A percentile compares a stretch with the other conserved stretches of the same genome.
Conservation (phyloP, 192 early-diverging fungal species). For the Funneliformis mosseae region DNA sequence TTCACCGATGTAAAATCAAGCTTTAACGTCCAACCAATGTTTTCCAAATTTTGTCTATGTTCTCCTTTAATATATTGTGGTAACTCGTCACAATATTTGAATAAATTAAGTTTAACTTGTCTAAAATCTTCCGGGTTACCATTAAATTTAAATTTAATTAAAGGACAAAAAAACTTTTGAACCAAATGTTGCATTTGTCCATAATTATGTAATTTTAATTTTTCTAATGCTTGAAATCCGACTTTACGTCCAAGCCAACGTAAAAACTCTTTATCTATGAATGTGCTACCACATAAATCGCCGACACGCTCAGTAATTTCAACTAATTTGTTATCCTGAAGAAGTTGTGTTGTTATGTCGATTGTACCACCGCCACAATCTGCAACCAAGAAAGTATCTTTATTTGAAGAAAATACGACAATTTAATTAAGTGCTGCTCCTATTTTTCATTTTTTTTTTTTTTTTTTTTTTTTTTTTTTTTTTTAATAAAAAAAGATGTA, state of each 20-base stretch:
- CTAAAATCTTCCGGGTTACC: background rate
- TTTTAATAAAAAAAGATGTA: background rate
- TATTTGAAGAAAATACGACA: background rate
- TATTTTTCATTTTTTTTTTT: no score
- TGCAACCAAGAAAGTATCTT: conserved; percentile 13
- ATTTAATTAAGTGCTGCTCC: background rate
- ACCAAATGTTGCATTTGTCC: conserved; percentile 15
- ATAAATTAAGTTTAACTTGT: background rate
- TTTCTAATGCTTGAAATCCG: conserved; percentile 10
- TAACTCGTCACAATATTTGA: background rate
- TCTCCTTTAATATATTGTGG: conserved; percentile 5
- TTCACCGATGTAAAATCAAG: conserved; percentile 47
- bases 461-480: background rate
- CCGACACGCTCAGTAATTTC: conserved; percentile 20
- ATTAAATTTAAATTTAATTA: conserved; percentile 5
- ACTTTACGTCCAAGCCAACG: conserved; percentile 12
- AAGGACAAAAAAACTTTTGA: background rate
- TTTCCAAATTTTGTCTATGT: conserved; percentile 39
- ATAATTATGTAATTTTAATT: conserved; percentile 5
- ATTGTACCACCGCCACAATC: conserved; percentile 27
- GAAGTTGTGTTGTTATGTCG: conserved; percentile 6
- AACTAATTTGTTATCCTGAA: background rate
- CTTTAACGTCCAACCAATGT: conserved; percentile 45
- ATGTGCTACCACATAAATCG: conserved; percentile 13
- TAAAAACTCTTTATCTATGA: conserved; percentile 20